These are phyloP conservation scores for Colletotrichum australisinense DNA, from an alignment of 2,329 filamentous ascomycete genomes.

Conservation along the genomic window DNA sequence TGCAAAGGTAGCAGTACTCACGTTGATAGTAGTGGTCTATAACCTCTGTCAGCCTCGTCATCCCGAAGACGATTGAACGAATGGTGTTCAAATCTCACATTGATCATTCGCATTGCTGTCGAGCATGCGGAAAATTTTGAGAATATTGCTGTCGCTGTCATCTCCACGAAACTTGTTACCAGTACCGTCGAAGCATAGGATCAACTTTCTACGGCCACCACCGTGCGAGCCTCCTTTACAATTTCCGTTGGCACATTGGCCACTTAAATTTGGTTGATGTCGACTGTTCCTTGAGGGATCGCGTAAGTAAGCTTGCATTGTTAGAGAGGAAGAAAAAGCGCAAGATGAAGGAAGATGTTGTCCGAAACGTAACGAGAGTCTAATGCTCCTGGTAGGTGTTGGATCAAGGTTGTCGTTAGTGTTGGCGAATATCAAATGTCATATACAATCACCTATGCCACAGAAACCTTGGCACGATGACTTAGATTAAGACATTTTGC, in stretches of 20 bases:
- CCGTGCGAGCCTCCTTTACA: background rate
- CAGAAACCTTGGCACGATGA: background rate
- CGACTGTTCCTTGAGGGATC: background rate
- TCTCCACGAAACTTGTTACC: constrained; percentile 74
- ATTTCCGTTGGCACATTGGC: background rate
- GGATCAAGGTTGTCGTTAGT: background rate
- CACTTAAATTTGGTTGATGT: background rate
- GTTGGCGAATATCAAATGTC: background rate
- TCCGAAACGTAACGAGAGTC: background rate
- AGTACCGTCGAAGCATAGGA: constrained; percentile 73
- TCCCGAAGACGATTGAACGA: background rate
- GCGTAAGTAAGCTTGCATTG: constrained; percentile 3
- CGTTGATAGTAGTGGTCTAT: constrained; percentile 71
- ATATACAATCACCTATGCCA: background rate
- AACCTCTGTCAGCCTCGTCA: background rate
- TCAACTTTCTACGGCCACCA: constrained; percentile 54
- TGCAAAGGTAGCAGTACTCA: constrained; percentile 45
- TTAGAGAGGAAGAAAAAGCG: background rate
- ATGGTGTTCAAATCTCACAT: constrained; percentile 49
- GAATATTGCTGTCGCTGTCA: constrained; percentile 72
- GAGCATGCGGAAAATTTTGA: constrained; percentile 78
- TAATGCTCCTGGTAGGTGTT: background rate
- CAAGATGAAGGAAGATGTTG: too few species aligned
- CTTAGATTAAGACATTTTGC: background rate
- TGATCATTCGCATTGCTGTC: constrained; percentile 72